Evolutionary conservation across 2,329 filamentous ascomycete species (phyloP), one percentile per base, ranked within the genome.

Genomic region (Exophiala sideris): DNA sequence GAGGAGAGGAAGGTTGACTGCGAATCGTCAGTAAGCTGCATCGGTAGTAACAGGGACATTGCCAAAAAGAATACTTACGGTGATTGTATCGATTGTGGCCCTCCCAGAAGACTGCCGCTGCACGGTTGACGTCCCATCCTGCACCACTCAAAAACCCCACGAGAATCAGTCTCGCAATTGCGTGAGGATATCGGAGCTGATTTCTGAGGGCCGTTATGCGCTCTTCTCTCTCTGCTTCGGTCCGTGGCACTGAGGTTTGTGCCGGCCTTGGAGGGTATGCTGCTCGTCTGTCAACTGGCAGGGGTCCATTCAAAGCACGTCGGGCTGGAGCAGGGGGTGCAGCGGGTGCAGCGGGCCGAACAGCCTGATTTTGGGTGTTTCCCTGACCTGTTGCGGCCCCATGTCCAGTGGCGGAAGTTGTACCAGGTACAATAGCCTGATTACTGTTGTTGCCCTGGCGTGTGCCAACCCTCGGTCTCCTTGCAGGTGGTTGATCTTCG

Each of bases 61-160:
- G 24, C 24, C 5, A 29, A 29, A 29, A 29, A 29, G 24, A 29
- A 29, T 29, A 29, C 24, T 29, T 29, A 29, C 24, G 24, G 7
- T 29, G 24, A 29, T 8, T 29, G 24, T 29, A 29, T 29, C 24
- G 24, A 29, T 55, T 10, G 38, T 44, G 39, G 4, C 16, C n/a
- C 39, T 40, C 24, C 48, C 48, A 49, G 44, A 41, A 56, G 18
- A 34, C 20, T 20, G 20, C n/a, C 4, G 48, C 56, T 7, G 56
- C 47, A 12, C 45, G 44, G 48, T 55, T 55, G 36, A 58, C 52
- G 41, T 58, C 45, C 56, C 56, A 58, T 1, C 33, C 24, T 16
- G 39, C 38, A 2, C 33, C 21, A 3, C 24, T 39, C 21, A 58
- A 52, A 42, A 51, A 32, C 7, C 18, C 29, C 3, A 33, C 12